Percentiles rank a stretch among this genome's conserved stretches.
phyloP scores from a whole-genome alignment of 768 basidiomycete genomes.

The Macrolepiota fuliginosa region DNA sequence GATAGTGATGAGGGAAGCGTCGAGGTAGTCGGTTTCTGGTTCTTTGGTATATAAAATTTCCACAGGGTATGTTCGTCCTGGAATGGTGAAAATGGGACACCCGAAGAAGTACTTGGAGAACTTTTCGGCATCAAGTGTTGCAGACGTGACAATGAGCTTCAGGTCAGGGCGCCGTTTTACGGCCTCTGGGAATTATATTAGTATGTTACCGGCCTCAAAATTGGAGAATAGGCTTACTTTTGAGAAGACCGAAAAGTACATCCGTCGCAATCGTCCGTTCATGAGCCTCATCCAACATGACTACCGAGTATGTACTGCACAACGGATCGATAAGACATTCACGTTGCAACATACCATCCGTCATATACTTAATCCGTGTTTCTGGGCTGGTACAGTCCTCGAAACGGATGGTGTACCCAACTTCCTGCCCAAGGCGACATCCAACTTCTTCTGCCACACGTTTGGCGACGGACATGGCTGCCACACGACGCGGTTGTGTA shows the following conservation, averaged over 20 bases:
- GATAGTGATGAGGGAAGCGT: slow-evolving; percentile 96
- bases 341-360: slow-evolving; percentile 98
- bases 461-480: slow-evolving; percentile 98
- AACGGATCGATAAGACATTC: slow-evolving; percentile 96
- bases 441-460: slow-evolving; percentile 99
- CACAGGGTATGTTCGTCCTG: slow-evolving; percentile 98
- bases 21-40: slow-evolving; percentile 95
- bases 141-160: slow-evolving; percentile 97
- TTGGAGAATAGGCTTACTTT: slow-evolving; percentile 52
- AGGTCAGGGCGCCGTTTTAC: slow-evolving; percentile 93
- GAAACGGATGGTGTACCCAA: slow-evolving; percentile 98
- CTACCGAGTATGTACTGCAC: slow-evolving; percentile 86
- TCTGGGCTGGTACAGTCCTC: slow-evolving; percentile 99
- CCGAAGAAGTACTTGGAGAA: slow-evolving; percentile 99
- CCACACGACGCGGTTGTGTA: slow-evolving; percentile 98
- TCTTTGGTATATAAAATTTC: slow-evolving; percentile 99
- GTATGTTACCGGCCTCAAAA: slow-evolving; percentile 2
- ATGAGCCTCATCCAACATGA: slow-evolving; percentile 99
- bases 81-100: slow-evolving; percentile 99
- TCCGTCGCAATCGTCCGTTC: slow-evolving; percentile 99
- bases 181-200: slow-evolving; percentile 61
- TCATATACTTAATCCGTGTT: slow-evolving; percentile 99
- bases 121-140: slow-evolving; percentile 98
- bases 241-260: slow-evolving; percentile 93
- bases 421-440: slow-evolving; percentile 94